phyloP scores from a whole-genome alignment of 2,329 filamentous ascomycete genomes.

The Sclerotinia subarctica region DNA sequence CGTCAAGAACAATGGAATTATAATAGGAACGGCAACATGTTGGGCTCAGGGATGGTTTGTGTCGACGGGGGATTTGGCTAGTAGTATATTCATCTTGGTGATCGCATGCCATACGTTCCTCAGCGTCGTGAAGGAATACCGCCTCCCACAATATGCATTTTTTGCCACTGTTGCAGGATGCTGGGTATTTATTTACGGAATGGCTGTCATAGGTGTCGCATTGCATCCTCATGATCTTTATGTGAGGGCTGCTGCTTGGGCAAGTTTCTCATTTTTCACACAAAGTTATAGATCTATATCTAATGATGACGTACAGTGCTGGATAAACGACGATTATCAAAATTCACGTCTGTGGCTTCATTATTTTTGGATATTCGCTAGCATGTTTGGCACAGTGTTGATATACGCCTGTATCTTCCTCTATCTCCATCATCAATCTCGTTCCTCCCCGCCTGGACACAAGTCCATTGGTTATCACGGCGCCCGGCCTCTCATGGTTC shows the following conservation, averaged over 20 bases:
- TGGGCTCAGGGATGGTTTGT: conserved; percentile 66
- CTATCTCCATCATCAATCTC: conserved; percentile 26
- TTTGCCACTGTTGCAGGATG: conserved; percentile 46
- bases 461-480: conserved; percentile 21
- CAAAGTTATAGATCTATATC: background rate
- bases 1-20: conserved; percentile 52
- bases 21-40: conserved; percentile 54
- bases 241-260: conserved; percentile 63
- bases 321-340: conserved; percentile 56
- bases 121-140: conserved; percentile 55
- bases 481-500: conserved; percentile 51
- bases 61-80: conserved; percentile 62
- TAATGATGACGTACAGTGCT: conserved; percentile 48
- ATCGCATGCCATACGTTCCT: conserved; percentile 67
- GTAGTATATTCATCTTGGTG: conserved; percentile 62
- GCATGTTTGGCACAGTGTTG: conserved; percentile 48
- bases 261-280: conserved; percentile 36
- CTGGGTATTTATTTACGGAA: conserved; percentile 59
- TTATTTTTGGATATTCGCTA: conserved; percentile 61
- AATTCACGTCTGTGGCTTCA: conserved; percentile 57
- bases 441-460: background rate
- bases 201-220: conserved; percentile 51
- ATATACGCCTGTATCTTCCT: conserved; percentile 44
- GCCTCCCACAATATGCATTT: conserved; percentile 50
- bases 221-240: conserved; percentile 47